Conservation (phyloP, 306 rosid species). For the barrel medic (Medicago truncatula) region DNA sequence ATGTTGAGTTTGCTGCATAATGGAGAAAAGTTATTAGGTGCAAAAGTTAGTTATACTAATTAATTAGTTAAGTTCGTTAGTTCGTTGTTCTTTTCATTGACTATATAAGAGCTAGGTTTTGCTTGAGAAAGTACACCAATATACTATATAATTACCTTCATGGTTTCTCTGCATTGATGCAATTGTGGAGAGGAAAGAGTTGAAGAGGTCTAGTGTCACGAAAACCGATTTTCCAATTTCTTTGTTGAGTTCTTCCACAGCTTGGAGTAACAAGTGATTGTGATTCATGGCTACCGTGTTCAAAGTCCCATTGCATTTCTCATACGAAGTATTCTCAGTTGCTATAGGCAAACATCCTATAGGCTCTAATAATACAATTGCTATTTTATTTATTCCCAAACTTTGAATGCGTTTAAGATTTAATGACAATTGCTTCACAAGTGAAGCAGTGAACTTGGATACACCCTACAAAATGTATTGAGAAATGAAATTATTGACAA, state of each 20-base stretch:
- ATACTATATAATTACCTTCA: conserved; percentile 15
- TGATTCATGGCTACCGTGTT: conserved; percentile 46
- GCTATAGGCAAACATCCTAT: conserved; percentile 45
- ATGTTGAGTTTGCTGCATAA: not conserved
- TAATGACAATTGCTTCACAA: conserved; percentile 41
- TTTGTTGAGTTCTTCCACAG: conserved; percentile 37
- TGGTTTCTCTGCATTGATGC: conserved; percentile 11
- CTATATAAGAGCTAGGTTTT: too few relatives aligned
- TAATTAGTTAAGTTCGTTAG: too few relatives aligned
- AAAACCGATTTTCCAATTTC: conserved; percentile 30
- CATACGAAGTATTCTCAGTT: not conserved
- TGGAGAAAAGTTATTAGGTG: too few relatives aligned
- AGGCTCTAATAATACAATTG: conserved; percentile 49
- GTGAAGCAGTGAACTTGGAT: conserved; percentile 5
- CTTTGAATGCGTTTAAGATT: conserved; percentile 48
- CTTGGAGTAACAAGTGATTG: conserved; percentile 41
- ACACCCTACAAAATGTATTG: conserved; percentile 35
- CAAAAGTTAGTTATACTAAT: not conserved
- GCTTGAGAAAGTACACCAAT: too few relatives aligned
- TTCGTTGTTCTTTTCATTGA: too few relatives aligned
- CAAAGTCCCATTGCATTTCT: not conserved
- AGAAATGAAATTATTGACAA: too few relatives aligned
- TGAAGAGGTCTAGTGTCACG: conserved; percentile 49
- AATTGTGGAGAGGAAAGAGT: conserved; percentile 34
- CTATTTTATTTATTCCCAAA: conserved; percentile 44